Base-by-base conservation (phyloP, 805 yeast genomes). In the Zygotorulaspora danielsina region DNA sequence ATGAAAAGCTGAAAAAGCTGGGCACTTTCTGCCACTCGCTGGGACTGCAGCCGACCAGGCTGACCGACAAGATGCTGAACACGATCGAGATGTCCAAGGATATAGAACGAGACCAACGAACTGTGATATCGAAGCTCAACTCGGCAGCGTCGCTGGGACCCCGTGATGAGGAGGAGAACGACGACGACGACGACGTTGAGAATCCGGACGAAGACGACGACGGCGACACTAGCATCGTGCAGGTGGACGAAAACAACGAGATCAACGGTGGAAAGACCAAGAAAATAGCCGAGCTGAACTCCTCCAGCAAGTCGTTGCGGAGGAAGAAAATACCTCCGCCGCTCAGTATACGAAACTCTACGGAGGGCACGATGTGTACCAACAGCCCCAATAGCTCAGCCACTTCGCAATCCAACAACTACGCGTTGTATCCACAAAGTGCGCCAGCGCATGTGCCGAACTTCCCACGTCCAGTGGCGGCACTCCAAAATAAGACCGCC, bases 251-350 rank as follows among this genome's bases (percentile, higher is more conserved):
- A 12, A 27, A 41, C 6, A 32, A 38, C 9, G 40, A 13, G 20
- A n/a, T 19, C n/a, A 26, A 33, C 32, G 18, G 12, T 28, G 22
- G 12, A 19, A 20, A 21, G 7, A 29, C 39, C 7, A 30, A 36
- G 17, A 35, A 20, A 19, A 32, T 34, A 12, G 15, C 36, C 28
- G 39, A 34, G 29, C 19, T 42, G 31, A 34, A 33, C 24, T 27
- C 42, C 13, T 20, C 31, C 11, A 43, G 39, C n/a, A 51, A 48
- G 15, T 53, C 61, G 3, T 37, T 59, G 19, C 56, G 53, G 34
- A 47, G 64, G 30, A 50, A 40, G 15, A 47, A 38, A 24, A 41
- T 59, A 4, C 64, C 64, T 3, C 48, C 56, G 3, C 61, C 64
- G 5, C 42, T 59, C 13, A 41, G 30, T 28, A 38, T 44, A 12